phyloP scores from a whole-genome alignment of 2,329 filamentous ascomycete species.

The Phaeosphaeriaceae sp. region DNA sequence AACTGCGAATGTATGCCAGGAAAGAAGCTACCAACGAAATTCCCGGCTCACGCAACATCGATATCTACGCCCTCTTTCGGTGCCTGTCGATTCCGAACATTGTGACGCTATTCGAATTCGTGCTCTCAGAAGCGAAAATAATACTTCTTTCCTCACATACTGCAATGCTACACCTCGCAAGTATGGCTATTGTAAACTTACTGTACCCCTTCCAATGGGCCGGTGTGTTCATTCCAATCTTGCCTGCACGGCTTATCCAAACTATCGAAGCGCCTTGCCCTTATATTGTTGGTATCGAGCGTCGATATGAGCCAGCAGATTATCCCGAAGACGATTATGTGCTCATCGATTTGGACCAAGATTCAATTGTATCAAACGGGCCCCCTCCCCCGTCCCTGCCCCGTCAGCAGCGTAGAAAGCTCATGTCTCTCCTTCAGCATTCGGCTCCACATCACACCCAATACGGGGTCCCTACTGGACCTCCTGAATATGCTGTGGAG shows the following conservation, averaged over 20 bases:
- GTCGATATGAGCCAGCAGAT: constrained; percentile 83
- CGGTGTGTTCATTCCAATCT: constrained; percentile 89
- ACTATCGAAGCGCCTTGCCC: constrained; percentile 94
- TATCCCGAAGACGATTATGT: constrained; percentile 96
- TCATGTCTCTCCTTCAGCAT: constrained; percentile 84
- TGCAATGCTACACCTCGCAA: constrained; percentile 93
- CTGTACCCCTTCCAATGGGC: constrained; percentile 93
- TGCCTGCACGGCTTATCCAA: constrained; percentile 85
- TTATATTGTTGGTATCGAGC: constrained; percentile 95
- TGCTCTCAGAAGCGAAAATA: constrained; percentile 90
- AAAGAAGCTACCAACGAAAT: constrained; percentile 94
- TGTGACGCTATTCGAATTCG: constrained; percentile 89
- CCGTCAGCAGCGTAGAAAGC: constrained; percentile 86
- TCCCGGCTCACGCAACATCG: constrained; percentile 87
- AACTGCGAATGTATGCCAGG: constrained; percentile 88
- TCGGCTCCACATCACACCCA: constrained; percentile 89
- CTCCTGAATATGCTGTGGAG: constrained; percentile 91
- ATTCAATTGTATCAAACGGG: constrained; percentile 84
- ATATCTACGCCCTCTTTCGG: constrained; percentile 91
- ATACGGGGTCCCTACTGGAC: constrained; percentile 84
- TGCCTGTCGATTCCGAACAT: constrained; percentile 91
- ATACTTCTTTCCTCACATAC: constrained; percentile 96
- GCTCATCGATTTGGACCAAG: constrained; percentile 88
- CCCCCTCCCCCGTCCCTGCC: constrained; percentile 79
- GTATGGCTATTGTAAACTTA: constrained; percentile 81